Percentiles rank a stretch among this genome's conserved stretches.
Conservation (phyloP, 2,329 filamentous ascomycete species). For the Keithomyces neogunnii region DNA sequence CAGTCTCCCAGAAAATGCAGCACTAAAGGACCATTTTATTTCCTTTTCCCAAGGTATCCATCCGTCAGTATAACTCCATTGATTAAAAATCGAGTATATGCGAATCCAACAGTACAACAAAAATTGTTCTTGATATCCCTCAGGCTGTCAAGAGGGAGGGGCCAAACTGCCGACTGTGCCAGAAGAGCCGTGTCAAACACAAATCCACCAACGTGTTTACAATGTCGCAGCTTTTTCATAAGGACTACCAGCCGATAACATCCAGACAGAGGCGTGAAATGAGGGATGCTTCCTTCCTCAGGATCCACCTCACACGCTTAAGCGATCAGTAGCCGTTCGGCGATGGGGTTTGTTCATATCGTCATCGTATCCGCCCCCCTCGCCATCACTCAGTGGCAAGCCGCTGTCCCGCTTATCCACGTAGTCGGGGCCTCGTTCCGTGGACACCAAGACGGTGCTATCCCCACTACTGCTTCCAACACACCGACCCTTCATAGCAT, state of each 20-base stretch:
- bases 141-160: background rate
- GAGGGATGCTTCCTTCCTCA: background rate
- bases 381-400: conserved; percentile 37
- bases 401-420: conserved; percentile 23
- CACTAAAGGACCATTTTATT: background rate
- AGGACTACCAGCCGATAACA: too few species aligned
- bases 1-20: background rate
- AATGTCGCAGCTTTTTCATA: background rate
- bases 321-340: conserved; percentile 20
- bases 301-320: background rate
- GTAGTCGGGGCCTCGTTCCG: conserved; percentile 20
- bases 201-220: too few species aligned
- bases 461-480: conserved; percentile 14
- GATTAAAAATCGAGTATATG: too few species aligned
- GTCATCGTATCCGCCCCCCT: conserved; percentile 36
- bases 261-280: too few species aligned
- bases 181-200: too few species aligned
- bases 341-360: conserved; percentile 25
- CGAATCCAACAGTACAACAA: too few species aligned
- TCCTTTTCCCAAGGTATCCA: background rate
- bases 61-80: background rate
- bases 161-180: too few species aligned
- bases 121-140: background rate
- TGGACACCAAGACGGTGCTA: conserved; percentile 28
- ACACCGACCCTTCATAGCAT: conserved; percentile 32